Evolutionary conservation across 805 yeast genomes (phyloP).

Genomic region (Cyberlindnera japonica): DNA sequence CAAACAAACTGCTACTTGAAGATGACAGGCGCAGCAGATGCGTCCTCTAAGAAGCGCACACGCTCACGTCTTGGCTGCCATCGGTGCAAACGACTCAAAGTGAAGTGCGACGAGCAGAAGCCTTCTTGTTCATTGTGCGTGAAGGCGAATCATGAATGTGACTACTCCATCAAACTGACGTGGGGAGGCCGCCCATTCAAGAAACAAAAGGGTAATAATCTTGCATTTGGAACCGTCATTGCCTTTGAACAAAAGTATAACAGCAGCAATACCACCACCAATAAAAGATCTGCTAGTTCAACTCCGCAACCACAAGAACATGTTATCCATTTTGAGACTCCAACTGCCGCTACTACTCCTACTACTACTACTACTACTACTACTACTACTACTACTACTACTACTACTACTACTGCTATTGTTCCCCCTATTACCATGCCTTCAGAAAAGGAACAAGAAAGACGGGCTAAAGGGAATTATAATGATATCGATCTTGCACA

Average conservation of each 20-base stretch:
- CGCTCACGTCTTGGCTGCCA: constrained; percentile 60
- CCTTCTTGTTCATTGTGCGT: constrained; percentile 59
- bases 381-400: too few relatives aligned
- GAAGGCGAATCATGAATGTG: constrained; percentile 47
- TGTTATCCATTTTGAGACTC: too few relatives aligned
- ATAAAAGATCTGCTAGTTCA: background rate
- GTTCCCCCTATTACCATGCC: too few relatives aligned
- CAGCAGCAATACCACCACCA: background rate
- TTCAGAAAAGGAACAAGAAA: too few relatives aligned
- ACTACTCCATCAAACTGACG: constrained; percentile 56
- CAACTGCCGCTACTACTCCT: background rate
- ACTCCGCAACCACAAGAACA: background rate
- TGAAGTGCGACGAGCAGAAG: constrained; percentile 67
- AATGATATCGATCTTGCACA: too few relatives aligned
- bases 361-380: too few relatives aligned
- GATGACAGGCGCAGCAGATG: background rate
- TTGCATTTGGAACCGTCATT: constrained; percentile 19
- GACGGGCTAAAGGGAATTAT: too few relatives aligned
- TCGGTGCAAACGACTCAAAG: constrained; percentile 55
- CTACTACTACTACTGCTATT: too few relatives aligned
- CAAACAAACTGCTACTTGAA: too few relatives aligned
- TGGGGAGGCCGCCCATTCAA: constrained; percentile 78
- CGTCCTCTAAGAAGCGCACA: constrained; percentile 25
- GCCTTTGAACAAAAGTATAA: constrained; percentile 19
- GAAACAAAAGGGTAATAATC: constrained; percentile 31